Evolutionary conservation across 2,329 filamentous ascomycete genomes (phyloP).

Genomic region (Escovopsis sp.): DNA sequence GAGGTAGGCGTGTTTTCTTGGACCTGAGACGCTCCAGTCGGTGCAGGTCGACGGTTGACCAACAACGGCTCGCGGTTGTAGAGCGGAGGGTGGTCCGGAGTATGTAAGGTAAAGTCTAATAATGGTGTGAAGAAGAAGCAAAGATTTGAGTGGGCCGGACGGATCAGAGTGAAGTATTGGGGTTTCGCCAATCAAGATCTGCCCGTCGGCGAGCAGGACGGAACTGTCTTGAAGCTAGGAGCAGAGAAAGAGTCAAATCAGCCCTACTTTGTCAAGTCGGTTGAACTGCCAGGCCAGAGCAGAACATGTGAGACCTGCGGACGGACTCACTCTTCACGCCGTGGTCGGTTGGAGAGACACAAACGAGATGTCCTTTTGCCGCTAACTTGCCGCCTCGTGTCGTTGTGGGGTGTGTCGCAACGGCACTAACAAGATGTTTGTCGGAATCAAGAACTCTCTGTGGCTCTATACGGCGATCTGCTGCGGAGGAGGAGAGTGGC

Average conservation of each 20-base stretch:
- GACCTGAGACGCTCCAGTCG: no score
- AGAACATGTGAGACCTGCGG: constrained; percentile 5
- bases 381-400: constrained; percentile 4
- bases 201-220: background rate
- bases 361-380: constrained; percentile 6
- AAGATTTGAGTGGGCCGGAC: background rate
- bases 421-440: background rate
- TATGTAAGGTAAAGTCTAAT: constrained; percentile 1
- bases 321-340: constrained; percentile 4
- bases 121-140: background rate
- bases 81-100: no score
- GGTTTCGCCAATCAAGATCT: background rate
- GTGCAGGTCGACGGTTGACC: no score
- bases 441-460: background rate
- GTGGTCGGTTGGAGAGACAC: constrained; percentile 6
- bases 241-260: constrained; percentile 2
- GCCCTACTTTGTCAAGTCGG: constrained; percentile 5
- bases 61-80: no score
- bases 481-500: constrained; percentile 5
- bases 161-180: background rate
- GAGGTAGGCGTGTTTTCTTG: no score
- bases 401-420: constrained; percentile 4
- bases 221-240: background rate
- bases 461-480: constrained; percentile 1
- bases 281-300: constrained; percentile 4